Evolutionary conservation across 768 basidiomycete genomes (phyloP), one percentile per base, ranked within the genome.

Genomic region (Termitomyces sp.): DNA sequence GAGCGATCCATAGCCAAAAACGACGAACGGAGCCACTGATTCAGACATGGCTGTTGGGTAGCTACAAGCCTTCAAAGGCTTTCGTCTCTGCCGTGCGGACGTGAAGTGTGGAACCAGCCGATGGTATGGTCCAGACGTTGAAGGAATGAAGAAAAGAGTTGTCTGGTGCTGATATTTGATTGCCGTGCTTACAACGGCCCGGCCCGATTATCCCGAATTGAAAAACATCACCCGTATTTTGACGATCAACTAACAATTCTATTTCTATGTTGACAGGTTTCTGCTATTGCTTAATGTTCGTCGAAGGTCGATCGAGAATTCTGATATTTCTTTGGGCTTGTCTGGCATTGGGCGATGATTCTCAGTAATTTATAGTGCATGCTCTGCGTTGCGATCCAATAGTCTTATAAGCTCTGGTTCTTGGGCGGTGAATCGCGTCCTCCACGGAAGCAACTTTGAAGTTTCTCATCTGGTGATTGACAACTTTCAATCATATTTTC

Each of bases 1-100:
- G 42, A 97, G 79, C 6, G 92, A 94, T 12, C 94, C 94, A 65
- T 97, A 97, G 33, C 93, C 93, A 65, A 96, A 97, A 13, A 96
- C 89, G 54, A 91, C 78, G 68, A 87, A 94, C 3, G 76, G 72
- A 20, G 53, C 12, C 3, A 6, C 33, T 5, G 7, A 22, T 6
- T 27, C 31, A n/a, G 37, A 41, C 57, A 57, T 57, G 6, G 12
- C 9, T 9, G 24, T 9, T 22, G 6, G 27, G 3, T 15, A 24
- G 18, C 8, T 22, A 36, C 20, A 22, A 24, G 20, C 31, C 7
- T 42, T 46, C 22, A 3, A n/a, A 20, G 20, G 6, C 51, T 9
- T 12, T 8, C 20, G 15, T 27, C 22, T 16, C 22, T 52, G 16
- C 45, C 24, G 45, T 15, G 24, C 24, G 15, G 24, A 12, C 15